Conservation (phyloP, 345 rosid genomes). For the Hibiscus syriacus region DNA sequence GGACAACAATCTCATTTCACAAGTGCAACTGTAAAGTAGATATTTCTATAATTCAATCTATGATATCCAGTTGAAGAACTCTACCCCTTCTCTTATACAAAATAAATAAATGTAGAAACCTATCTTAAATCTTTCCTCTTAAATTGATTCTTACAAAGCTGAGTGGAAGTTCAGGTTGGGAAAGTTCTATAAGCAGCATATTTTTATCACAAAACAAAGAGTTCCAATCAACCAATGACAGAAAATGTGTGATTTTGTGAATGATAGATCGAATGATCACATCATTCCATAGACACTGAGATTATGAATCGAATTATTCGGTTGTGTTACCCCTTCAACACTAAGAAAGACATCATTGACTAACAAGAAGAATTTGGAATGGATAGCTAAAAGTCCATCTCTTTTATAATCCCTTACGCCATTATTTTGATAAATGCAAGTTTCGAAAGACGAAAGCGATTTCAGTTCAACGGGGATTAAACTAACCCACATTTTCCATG, state of each 20-base stretch:
- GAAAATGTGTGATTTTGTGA: no score
- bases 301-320: neutral
- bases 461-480: neutral
- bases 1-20: neutral
- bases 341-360: neutral
- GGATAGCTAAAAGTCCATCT: neutral
- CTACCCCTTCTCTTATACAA: neutral
- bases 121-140: neutral
- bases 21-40: neutral
- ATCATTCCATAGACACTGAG: neutral
- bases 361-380: neutral
- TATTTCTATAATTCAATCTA: neutral
- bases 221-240: no score
- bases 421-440: neutral
- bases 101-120: neutral
- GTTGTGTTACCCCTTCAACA: neutral
- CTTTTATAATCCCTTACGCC: neutral
- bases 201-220: no score
- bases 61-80: neutral
- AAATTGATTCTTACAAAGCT: no score
- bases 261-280: neutral
- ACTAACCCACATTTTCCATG: neutral
- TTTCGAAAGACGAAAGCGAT: neutral
- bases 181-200: no score
- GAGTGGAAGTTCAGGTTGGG: no score